Evolutionary conservation across 1,284 basidiomycete species (phyloP).

Genomic region (Kwoniella shivajii): DNA sequence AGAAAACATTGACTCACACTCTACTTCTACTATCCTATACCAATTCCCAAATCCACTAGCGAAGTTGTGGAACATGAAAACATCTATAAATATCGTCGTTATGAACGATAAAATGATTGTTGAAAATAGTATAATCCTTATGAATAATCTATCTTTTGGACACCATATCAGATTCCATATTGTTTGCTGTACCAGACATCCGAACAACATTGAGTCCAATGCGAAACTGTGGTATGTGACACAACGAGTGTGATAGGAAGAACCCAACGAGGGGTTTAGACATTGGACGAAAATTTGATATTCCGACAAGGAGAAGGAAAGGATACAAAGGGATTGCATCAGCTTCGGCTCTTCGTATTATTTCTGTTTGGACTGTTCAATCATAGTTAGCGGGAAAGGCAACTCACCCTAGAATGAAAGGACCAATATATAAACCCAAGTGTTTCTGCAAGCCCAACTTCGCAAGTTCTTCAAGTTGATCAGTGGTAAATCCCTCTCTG

Average conservation of each 20-base stretch:
- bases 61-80: conserved; percentile 5
- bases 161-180: conserved; percentile 6
- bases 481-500: neutral
- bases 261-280: too few relatives aligned
- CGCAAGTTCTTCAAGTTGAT: neutral
- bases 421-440: conserved; percentile 10
- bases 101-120: neutral
- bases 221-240: conserved; percentile 12
- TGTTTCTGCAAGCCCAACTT: neutral
- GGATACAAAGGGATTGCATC: neutral
- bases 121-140: conserved; percentile 1
- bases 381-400: neutral
- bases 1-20: conserved; percentile 2
- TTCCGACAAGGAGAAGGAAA: too few relatives aligned
- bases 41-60: conserved; percentile 11
- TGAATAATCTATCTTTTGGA: conserved; percentile 8
- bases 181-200: conserved; percentile 3
- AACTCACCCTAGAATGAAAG: conserved; percentile 1
- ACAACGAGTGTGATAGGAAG: too few relatives aligned
- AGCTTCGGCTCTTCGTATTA: neutral
- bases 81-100: conserved; percentile 4
- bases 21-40: conserved; percentile 8
- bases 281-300: too few relatives aligned
- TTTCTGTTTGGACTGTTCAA: neutral
- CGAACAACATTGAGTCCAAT: conserved; percentile 8